These are phyloP conservation scores for Escallonia herrerae DNA, from an alignment of 129 eudicot genomes.

Conservation along the genomic window DNA sequence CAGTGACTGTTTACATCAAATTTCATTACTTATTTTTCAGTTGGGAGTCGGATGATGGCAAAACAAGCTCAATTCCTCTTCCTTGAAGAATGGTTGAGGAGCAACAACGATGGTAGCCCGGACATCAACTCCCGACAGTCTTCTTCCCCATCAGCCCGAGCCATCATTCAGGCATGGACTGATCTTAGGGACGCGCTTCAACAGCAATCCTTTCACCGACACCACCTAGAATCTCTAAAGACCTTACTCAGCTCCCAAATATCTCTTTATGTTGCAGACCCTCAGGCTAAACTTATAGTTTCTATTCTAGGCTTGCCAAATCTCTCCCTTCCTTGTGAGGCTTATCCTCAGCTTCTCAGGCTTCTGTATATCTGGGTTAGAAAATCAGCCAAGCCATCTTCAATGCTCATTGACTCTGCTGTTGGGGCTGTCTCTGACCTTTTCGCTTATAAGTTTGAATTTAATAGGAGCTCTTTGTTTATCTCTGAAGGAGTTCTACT, in stretches of 20 bases:
- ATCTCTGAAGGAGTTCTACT: constrained; percentile 69
- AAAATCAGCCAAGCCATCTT: constrained; percentile 65
- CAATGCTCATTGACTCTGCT: constrained; percentile 41
- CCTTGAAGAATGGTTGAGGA: constrained; percentile 83
- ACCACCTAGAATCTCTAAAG: constrained; percentile 54
- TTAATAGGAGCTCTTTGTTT: constrained; percentile 36
- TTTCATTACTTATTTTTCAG: constrained; percentile 11
- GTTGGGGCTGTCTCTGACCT: constrained; percentile 35
- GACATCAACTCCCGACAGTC: constrained; percentile 24
- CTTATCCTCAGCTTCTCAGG: constrained; percentile 69
- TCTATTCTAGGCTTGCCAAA: constrained; percentile 54
- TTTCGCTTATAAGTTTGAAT: constrained; percentile 31
- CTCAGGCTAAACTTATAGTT: constrained; percentile 82
- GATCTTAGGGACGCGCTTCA: constrained; percentile 76
- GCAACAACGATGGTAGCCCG: constrained; percentile 22
- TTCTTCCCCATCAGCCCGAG: constrained; percentile 58
- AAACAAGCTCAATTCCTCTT: constrained; percentile 54
- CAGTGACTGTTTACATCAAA: no score
- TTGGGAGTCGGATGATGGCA: constrained; percentile 37
- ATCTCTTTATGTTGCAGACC: constrained; percentile 75
- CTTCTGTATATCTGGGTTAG: constrained; percentile 83
- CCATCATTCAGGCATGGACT: constrained; percentile 94
- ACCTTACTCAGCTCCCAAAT: constrained; percentile 40
- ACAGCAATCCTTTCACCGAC: constrained; percentile 34
- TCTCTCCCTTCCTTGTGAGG: constrained; percentile 52